A percentile compares a stretch with the other conserved stretches of the same genome.
phyloP scores from a whole-genome alignment of 176 grass and related monocot genomes.

The Bromus sterilis region DNA sequence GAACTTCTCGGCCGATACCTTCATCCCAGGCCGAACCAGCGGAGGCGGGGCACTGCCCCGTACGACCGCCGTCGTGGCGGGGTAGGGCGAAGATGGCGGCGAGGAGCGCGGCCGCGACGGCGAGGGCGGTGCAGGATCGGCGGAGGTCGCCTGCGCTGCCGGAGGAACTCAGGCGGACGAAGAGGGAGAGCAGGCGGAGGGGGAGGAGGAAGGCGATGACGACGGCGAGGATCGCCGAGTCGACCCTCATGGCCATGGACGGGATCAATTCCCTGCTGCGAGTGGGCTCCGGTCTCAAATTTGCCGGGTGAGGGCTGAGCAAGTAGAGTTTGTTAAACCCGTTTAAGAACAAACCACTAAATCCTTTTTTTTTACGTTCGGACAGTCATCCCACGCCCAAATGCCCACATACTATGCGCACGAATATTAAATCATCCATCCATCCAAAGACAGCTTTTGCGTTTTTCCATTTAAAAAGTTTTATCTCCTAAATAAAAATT shows the following conservation, averaged over 20 bases:
- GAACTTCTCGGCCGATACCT: not conserved
- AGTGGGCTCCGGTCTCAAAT: not conserved
- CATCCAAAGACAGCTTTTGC: no score
- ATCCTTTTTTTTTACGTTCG: no score
- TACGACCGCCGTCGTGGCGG: not conserved
- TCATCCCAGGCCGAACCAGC: not conserved
- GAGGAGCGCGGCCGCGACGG: slow-evolving; percentile 24
- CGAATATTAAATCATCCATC: no score
- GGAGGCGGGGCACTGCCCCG: slow-evolving; percentile 10
- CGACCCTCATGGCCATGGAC: slow-evolving; percentile 18
- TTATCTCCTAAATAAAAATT: no score
- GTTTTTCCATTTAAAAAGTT: no score
- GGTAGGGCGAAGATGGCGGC: slow-evolving; percentile 37
- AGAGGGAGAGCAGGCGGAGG: slow-evolving; percentile 35
- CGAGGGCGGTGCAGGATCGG: slow-evolving; percentile 18
- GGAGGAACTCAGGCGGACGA: slow-evolving; percentile 1
- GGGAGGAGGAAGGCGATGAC: slow-evolving; percentile 40
- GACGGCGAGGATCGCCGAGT: slow-evolving; percentile 31
- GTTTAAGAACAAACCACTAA: no score
- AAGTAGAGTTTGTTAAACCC: no score
- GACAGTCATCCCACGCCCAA: no score
- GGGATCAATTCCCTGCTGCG: not conserved
- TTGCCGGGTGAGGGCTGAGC: not conserved
- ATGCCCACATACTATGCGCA: no score
- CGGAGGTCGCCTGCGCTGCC: slow-evolving; percentile 1